Conservation (phyloP, 495 filamentous ascomycete genomes). For the Tuber brumale region DNA sequence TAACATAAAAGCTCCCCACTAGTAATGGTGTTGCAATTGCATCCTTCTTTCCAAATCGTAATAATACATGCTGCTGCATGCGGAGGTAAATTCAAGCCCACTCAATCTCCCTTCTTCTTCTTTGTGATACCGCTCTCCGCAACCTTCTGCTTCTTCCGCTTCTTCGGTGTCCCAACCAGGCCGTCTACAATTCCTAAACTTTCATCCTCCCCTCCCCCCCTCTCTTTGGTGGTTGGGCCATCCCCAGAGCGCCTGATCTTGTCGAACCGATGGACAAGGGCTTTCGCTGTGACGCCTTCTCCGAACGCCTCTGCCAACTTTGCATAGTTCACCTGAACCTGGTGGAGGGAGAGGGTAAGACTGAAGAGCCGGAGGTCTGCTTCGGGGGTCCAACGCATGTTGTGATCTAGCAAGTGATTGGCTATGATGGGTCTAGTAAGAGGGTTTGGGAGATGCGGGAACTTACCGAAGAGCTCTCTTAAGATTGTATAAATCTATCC, state of each 20-base stretch:
- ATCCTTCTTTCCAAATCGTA: neutral
- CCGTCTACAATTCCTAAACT: neutral
- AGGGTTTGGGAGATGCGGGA: neutral
- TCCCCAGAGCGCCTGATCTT: constrained; percentile 2
- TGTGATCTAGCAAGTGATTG: neutral
- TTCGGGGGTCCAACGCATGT: constrained; percentile 5
- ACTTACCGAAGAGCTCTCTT: neutral
- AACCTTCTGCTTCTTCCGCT: constrained; percentile 11
- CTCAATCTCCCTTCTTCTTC: neutral
- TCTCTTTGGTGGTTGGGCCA: neutral
- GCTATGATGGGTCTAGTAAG: neutral
- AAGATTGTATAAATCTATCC: neutral
- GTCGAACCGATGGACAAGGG: neutral
- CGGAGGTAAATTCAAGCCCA: neutral
- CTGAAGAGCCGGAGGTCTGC: constrained; percentile 8
- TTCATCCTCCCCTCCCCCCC: neutral
- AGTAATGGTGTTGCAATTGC: neutral
- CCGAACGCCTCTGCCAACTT: constrained; percentile 6
- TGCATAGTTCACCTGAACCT: constrained; percentile 5
- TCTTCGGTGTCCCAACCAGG: neutral
- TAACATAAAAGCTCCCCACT: neutral
- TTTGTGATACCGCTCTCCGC: constrained; percentile 3
- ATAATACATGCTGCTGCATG: neutral
- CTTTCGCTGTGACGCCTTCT: constrained; percentile 8
- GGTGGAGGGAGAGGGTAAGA: neutral